Conservation (phyloP, 495 filamentous ascomycete species). For the Talaromyces proteolyticus region DNA sequence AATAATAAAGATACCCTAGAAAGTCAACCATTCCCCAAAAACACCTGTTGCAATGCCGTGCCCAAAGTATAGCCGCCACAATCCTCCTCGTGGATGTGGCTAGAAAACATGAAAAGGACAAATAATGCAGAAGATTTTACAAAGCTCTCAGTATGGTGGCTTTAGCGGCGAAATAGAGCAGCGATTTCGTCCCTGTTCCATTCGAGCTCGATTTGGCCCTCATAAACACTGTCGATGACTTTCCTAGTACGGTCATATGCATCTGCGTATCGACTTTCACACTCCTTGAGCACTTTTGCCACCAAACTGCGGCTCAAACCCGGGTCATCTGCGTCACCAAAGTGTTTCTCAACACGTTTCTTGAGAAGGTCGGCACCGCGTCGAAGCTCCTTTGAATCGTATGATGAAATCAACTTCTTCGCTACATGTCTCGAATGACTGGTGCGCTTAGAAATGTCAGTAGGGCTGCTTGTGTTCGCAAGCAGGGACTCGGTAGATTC, state of each 20-base stretch:
- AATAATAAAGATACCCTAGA: background rate
- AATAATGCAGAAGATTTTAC: conserved; percentile 4
- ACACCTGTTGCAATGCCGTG: background rate
- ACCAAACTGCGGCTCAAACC: conserved; percentile 65
- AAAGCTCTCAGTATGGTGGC: conserved; percentile 3
- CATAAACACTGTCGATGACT: conserved; percentile 58
- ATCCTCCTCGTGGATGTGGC: background rate
- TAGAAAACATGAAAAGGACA: conserved; percentile 1
- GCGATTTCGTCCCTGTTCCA: conserved; percentile 54
- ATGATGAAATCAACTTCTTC: conserved; percentile 73
- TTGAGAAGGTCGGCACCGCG: conserved; percentile 79
- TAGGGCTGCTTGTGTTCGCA: conserved; percentile 27
- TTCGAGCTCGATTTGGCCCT: conserved; percentile 55
- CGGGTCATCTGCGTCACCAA: conserved; percentile 78
- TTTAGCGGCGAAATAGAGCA: conserved; percentile 34
- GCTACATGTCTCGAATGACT: conserved; percentile 74
- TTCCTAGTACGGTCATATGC: conserved; percentile 64
- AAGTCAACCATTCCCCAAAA: background rate
- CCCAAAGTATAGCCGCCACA: background rate
- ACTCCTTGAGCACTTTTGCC: conserved; percentile 69
- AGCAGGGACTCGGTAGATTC: conserved; percentile 75
- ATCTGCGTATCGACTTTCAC: conserved; percentile 71
- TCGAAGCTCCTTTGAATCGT: conserved; percentile 77
- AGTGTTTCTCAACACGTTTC: conserved; percentile 94
- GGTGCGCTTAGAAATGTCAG: conserved; percentile 62